Evolutionary conservation across 495 filamentous ascomycete species (phyloP).

Genomic region (Xylaria cubensis): DNA sequence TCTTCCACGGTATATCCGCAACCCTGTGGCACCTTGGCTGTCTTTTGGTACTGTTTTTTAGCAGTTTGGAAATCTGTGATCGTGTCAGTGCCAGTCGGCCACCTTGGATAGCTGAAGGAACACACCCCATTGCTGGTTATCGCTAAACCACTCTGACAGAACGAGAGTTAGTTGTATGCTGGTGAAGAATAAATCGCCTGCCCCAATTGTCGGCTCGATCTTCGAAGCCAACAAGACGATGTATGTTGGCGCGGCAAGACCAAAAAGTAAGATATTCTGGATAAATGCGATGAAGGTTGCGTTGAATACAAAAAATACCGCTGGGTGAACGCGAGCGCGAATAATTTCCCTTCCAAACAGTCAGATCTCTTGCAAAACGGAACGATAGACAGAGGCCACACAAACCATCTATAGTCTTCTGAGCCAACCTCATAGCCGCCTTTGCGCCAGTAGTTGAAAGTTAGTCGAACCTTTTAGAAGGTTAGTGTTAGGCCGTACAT

Average conservation of each 20-base stretch:
- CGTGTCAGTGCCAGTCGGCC: background rate
- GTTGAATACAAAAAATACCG: slow-evolving; percentile 83
- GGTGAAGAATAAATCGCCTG: slow-evolving; percentile 72
- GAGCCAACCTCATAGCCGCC: slow-evolving; percentile 87
- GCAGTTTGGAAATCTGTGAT: slow-evolving; percentile 77
- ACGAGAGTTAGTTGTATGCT: slow-evolving; percentile 72
- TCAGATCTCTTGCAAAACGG: slow-evolving; percentile 19
- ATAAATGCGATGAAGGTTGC: slow-evolving; percentile 82
- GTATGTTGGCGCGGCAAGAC: slow-evolving; percentile 83
- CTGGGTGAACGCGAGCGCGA: slow-evolving; percentile 47
- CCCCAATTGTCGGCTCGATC: slow-evolving; percentile 51
- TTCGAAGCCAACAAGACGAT: slow-evolving; percentile 66
- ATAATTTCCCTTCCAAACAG: slow-evolving; percentile 50
- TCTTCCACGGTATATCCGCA: slow-evolving; percentile 66
- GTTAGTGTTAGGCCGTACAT: slow-evolving; percentile 22
- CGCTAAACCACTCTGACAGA: slow-evolving; percentile 78
- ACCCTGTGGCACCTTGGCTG: slow-evolving; percentile 69
- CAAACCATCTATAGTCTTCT: slow-evolving; percentile 92
- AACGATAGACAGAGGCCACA: slow-evolving; percentile 1
- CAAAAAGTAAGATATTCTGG: slow-evolving; percentile 81
- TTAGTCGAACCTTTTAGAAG: slow-evolving; percentile 63
- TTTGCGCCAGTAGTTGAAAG: slow-evolving; percentile 97
- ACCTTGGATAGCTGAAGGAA: background rate
- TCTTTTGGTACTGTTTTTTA: slow-evolving; percentile 74
- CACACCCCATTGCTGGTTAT: slow-evolving; percentile 91